Percentiles rank a stretch among this genome's conserved stretches.
These are phyloP conservation scores for Stereocaulon alpinum DNA, from an alignment of 495 filamentous ascomycete genomes.

Conservation along the genomic window DNA sequence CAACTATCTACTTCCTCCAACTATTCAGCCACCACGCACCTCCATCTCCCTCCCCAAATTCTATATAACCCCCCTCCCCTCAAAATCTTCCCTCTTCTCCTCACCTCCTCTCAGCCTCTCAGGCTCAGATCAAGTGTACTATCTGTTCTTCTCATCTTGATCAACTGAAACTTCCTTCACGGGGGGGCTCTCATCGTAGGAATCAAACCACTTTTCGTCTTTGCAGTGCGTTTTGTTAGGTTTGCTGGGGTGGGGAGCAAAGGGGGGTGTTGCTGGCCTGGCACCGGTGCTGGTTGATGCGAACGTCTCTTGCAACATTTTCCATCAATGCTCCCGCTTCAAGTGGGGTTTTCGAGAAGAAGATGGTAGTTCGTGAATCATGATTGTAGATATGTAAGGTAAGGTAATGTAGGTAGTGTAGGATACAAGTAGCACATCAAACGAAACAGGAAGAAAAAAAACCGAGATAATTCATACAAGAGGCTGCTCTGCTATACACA, in stretches of 20 bases:
- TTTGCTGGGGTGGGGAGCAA: no score
- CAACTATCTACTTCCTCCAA: no score
- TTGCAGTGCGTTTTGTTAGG: not conserved
- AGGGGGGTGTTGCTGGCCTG: slow-evolving; percentile 2
- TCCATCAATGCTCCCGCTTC: no score
- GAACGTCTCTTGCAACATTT: no score
- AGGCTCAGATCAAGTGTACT: not conserved
- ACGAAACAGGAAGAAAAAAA: no score
- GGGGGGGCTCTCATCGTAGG: not conserved
- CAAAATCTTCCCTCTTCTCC: not conserved
- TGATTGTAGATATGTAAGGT: no score
- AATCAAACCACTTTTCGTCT: not conserved
- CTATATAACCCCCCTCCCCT: not conserved
- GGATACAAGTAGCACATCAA: no score
- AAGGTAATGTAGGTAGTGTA: no score
- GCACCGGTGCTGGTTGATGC: slow-evolving; percentile 3
- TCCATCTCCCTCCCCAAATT: not conserved
- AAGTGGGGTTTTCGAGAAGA: no score
- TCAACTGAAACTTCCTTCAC: not conserved
- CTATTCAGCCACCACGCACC: not conserved
- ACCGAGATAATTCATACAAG: no score
- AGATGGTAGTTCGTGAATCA: no score
- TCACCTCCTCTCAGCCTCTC: not conserved
- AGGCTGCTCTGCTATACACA: no score
- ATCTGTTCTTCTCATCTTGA: not conserved